These are phyloP conservation scores for Paecilomyces formosus DNA, from an alignment of 2,329 filamentous ascomycete genomes.

Conservation along the genomic window DNA sequence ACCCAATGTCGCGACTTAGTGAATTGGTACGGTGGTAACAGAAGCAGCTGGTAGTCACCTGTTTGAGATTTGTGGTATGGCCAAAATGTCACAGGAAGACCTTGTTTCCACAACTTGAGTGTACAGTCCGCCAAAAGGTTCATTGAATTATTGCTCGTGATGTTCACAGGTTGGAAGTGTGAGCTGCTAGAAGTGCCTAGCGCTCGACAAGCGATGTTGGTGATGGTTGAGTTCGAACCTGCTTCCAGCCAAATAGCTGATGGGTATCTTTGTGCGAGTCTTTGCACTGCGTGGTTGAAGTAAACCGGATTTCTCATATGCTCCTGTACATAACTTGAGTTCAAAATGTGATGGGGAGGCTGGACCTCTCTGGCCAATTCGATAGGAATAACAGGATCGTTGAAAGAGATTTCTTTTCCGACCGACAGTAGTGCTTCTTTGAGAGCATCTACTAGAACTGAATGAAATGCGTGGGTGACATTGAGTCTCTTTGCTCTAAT, in stretches of 20 bases:
- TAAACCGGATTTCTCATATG: slow-evolving; percentile 42
- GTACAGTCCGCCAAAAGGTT: slow-evolving; percentile 5
- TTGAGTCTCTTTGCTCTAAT: background rate
- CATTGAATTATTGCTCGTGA: slow-evolving; percentile 2
- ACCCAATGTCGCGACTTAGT: slow-evolving; percentile 25
- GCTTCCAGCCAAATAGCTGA: background rate
- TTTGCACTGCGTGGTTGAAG: slow-evolving; percentile 31
- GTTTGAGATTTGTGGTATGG: slow-evolving; percentile 16
- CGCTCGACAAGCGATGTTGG: slow-evolving; percentile 23
- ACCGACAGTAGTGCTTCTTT: background rate
- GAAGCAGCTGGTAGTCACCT: slow-evolving; percentile 9
- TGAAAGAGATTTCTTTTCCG: background rate
- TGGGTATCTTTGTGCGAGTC: background rate
- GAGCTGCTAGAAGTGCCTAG: slow-evolving; percentile 6
- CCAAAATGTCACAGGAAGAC: slow-evolving; percentile 20
- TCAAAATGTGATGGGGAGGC: background rate
- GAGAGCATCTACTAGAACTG: background rate
- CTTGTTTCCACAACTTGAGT: slow-evolving; percentile 19
- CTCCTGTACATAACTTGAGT: slow-evolving; percentile 12
- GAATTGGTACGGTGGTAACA: slow-evolving; percentile 31
- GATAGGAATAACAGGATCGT: background rate
- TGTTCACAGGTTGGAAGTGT: slow-evolving; percentile 8
- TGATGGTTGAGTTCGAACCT: slow-evolving; percentile 10
- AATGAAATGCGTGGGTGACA: background rate
- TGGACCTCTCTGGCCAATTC: slow-evolving; percentile 12